phyloP scores from a whole-genome alignment of 768 basidiomycete genomes.

The Paxillus rubicundulus region DNA sequence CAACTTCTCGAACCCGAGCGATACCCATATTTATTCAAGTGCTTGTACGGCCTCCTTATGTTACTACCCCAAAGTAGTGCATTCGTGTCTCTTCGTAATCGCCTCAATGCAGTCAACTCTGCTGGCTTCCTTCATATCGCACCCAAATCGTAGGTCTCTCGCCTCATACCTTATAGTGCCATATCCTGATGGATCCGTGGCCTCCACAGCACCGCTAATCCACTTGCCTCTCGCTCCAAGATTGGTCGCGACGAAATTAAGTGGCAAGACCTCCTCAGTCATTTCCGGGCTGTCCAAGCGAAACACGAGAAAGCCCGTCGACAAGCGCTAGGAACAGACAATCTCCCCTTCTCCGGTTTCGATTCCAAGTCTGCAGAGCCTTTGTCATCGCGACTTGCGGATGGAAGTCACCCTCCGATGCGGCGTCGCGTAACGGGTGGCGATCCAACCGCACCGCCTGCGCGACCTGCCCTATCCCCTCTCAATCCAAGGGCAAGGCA shows the following conservation, averaged over 20 bases:
- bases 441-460: conserved; percentile 28
- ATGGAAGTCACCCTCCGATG: conserved; percentile 41
- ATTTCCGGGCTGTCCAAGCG: conserved; percentile 87
- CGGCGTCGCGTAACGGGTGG: conserved; percentile 66
- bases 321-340: conserved; percentile 67
- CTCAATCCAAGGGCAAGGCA: conserved; percentile 69
- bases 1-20: conserved; percentile 96
- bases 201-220: conserved; percentile 31
- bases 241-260: conserved; percentile 87
- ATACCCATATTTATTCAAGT: conserved; percentile 96
- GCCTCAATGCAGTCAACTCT: conserved; percentile 92
- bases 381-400: conserved; percentile 14
- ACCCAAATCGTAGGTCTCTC: conserved; percentile 67
- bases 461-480: conserved; percentile 57
- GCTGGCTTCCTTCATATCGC: conserved; percentile 91
- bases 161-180: not conserved
- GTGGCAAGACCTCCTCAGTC: conserved; percentile 90
- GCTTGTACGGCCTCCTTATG: conserved; percentile 96
- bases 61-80: conserved; percentile 95
- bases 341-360: conserved; percentile 45
- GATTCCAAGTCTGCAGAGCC: conserved; percentile 32
- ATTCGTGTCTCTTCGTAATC: conserved; percentile 90
- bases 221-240: conserved; percentile 67
- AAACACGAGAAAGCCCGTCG: conserved; percentile 91
- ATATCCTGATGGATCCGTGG: conserved; percentile 16